Evolutionary conservation across 139 green algal species (phyloP).

Genomic region (Tetradesmus lagerheimii): DNA sequence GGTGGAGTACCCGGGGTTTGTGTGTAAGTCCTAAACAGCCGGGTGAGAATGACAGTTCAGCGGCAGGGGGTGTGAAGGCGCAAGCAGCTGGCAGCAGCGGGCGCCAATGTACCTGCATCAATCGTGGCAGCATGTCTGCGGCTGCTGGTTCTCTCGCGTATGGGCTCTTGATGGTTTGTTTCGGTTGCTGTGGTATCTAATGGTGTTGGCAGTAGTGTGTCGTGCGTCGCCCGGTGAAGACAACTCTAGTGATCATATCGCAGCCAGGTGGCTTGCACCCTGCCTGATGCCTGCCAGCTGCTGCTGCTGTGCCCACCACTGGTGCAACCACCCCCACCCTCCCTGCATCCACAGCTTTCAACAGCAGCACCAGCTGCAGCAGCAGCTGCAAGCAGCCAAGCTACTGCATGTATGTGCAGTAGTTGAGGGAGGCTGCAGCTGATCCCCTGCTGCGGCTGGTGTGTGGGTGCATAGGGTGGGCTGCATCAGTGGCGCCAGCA

Average conservation of each 20-base stretch:
- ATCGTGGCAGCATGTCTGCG: too few relatives aligned
- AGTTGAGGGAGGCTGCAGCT: conserved; percentile 21
- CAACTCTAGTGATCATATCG: conserved; percentile 56
- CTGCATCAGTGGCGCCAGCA: not conserved
- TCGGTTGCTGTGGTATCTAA: not conserved
- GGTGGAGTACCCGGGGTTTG: too few relatives aligned
- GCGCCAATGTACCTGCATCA: not conserved
- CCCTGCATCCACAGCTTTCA: not conserved
- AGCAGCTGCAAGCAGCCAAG: conserved; percentile 12
- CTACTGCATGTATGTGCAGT: not conserved
- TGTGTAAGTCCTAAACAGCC: too few relatives aligned
- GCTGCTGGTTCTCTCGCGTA: too few relatives aligned
- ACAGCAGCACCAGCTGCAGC: not conserved
- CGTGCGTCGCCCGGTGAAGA: conserved; percentile 26
- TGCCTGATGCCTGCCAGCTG: conserved; percentile 16
- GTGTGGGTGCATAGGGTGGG: not conserved
- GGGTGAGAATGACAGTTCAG: too few relatives aligned
- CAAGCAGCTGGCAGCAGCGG: not conserved
- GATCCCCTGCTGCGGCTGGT: not conserved
- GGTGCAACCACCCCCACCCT: not conserved
- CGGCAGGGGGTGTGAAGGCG: not conserved
- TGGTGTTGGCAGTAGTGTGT: not conserved
- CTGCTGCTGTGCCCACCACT: conserved; percentile 3
- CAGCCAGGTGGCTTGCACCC: not conserved
- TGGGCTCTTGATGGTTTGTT: too few relatives aligned